Evolutionary conservation across 495 filamentous ascomycete species (phyloP).

Genomic region (Pseudevernia furfuracea): DNA sequence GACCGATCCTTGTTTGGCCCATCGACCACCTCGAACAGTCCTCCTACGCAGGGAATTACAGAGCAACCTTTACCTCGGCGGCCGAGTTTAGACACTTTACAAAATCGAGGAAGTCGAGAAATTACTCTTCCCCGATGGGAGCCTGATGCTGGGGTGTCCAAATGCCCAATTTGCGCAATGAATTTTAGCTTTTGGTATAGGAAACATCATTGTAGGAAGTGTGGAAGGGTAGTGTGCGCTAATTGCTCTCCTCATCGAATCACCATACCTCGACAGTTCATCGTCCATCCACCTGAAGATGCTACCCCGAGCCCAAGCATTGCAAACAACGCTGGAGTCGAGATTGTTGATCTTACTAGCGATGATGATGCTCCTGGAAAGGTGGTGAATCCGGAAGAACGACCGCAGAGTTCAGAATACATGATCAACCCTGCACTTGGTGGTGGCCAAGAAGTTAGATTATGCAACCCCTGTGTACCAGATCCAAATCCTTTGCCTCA

Average conservation of each 20-base stretch:
- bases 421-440: constrained; percentile 49
- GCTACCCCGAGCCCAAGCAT: constrained; percentile 10
- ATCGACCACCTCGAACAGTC: constrained; percentile 6
- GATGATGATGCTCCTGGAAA: constrained; percentile 28
- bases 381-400: constrained; percentile 16
- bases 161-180: constrained; percentile 73
- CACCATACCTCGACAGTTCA: constrained; percentile 86
- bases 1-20: constrained; percentile 3
- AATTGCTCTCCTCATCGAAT: constrained; percentile 91
- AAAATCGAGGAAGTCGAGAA: constrained; percentile 21
- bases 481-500: constrained; percentile 74
- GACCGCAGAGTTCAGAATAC: constrained; percentile 29
- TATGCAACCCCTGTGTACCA: constrained; percentile 92
- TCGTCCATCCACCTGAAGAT: constrained; percentile 70
- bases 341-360: constrained; percentile 38
- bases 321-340: constrained; percentile 9
- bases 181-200: constrained; percentile 80
- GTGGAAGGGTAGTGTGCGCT: constrained; percentile 87
- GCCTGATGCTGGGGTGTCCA: constrained; percentile 66
- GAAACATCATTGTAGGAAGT: constrained; percentile 95
- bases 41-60: constrained; percentile 7
- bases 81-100: constrained; percentile 12
- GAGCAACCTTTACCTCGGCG: constrained; percentile 23
- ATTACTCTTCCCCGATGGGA: constrained; percentile 68
- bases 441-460: constrained; percentile 78